A percentile compares a stretch with the other conserved stretches of the same genome.
Evolutionary conservation across 78 protist genomes (phyloP).

Genomic region (Protostelium mycophagum): DNA sequence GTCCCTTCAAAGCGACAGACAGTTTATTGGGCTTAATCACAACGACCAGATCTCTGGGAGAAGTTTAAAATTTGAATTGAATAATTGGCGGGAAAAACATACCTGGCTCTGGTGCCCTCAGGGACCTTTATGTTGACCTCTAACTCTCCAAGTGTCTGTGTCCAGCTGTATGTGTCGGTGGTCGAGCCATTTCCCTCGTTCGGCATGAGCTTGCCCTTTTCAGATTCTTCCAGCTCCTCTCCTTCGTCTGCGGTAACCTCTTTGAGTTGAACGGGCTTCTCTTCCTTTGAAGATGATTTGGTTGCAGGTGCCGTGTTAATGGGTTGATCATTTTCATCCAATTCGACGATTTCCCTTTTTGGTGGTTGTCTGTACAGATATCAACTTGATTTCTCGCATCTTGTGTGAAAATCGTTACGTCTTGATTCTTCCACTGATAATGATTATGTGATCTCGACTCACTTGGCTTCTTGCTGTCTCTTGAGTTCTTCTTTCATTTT

Average conservation of each 20-base stretch:
- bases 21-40: neutral
- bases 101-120: conserved; percentile 5
- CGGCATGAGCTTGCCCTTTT: conserved; percentile 27
- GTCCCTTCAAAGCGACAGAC: neutral
- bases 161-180: conserved; percentile 58
- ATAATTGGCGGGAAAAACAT: no score
- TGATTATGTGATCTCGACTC: no score
- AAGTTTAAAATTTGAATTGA: no score
- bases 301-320: neutral
- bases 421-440: no score
- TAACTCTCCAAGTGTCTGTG: conserved; percentile 71
- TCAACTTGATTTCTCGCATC: neutral
- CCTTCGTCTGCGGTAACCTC: neutral
- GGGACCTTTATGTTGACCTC: conserved; percentile 17
- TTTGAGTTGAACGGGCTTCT: no score
- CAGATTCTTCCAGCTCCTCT: neutral
- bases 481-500: neutral
- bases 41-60: conserved; percentile 15
- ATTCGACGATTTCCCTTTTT: neutral
- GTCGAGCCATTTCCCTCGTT: conserved; percentile 45
- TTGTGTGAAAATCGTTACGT: no score
- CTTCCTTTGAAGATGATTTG: neutral
- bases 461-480: neutral
- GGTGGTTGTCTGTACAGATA: neutral
- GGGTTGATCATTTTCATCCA: neutral